These are phyloP conservation scores for Allantophomopsis lycopodina DNA, from an alignment of 2,329 filamentous ascomycete species.

Conservation along the genomic window DNA sequence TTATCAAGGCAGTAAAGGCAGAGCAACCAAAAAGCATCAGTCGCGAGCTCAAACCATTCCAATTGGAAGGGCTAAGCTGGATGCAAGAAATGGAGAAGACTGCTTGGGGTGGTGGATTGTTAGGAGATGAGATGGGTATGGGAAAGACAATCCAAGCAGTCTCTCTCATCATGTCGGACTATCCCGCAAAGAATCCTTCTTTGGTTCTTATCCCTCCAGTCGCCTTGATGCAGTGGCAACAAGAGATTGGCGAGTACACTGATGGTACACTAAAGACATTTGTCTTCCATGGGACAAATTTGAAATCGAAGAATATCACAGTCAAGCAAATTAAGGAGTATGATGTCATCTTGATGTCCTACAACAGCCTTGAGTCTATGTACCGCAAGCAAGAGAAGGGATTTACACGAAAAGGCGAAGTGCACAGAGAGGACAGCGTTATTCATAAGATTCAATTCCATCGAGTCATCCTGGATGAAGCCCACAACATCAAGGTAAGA, in stretches of 20 bases:
- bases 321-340: constrained; percentile 65
- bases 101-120: constrained; percentile 73
- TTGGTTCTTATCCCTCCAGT: constrained; percentile 87
- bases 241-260: constrained; percentile 69
- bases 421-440: constrained; percentile 65
- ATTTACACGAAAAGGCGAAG: constrained; percentile 64
- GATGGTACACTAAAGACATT: constrained; percentile 82
- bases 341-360: constrained; percentile 95
- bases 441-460: constrained; percentile 84
- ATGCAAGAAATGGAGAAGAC: constrained; percentile 83
- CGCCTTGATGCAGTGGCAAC: constrained; percentile 89
- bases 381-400: constrained; percentile 89
- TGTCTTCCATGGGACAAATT: constrained; percentile 77
- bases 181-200: constrained; percentile 68
- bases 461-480: constrained; percentile 86
- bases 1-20: constrained; percentile 49
- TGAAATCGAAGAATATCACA: constrained; percentile 66
- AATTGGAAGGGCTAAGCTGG: constrained; percentile 88
- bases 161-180: constrained; percentile 96
- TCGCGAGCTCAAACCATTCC: constrained; percentile 80
- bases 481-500: constrained; percentile 74
- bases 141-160: constrained; percentile 98
- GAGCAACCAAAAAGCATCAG: constrained; percentile 66
- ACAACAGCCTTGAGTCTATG: constrained; percentile 81
- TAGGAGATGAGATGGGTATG: constrained; percentile 98